These are phyloP conservation scores for Immersiella caudata DNA, from an alignment of 495 filamentous ascomycete genomes.

Conservation along the genomic window DNA sequence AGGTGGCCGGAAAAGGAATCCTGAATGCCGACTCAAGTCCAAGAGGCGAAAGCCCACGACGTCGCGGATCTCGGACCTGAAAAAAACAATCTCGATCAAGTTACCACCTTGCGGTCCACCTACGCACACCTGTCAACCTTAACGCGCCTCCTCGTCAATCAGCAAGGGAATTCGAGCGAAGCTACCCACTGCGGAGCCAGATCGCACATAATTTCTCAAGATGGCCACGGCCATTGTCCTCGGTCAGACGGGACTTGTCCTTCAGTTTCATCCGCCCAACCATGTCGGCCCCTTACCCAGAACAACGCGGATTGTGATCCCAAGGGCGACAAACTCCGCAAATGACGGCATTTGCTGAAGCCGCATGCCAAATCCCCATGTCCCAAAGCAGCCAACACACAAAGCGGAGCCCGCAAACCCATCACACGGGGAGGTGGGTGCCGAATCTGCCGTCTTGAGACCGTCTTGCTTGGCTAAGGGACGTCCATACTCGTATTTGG, in stretches of 20 bases:
- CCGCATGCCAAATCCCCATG: background rate
- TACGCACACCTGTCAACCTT: background rate
- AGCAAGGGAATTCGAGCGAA: background rate
- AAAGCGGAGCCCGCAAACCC: background rate
- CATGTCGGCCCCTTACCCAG: background rate
- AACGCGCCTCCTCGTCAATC: background rate
- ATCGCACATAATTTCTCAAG: slow-evolving; percentile 4
- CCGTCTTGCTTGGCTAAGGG: background rate
- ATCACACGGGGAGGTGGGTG: background rate
- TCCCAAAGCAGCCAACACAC: background rate
- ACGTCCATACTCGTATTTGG: background rate
- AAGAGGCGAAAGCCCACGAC: background rate
- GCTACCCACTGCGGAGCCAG: background rate
- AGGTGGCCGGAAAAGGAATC: background rate
- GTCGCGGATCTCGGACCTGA: background rate
- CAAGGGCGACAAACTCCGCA: background rate
- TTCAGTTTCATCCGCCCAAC: background rate
- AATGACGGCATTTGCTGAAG: slow-evolving; percentile 4
- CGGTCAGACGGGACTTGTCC: background rate
- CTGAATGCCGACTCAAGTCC: background rate
- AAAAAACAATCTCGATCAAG: slow-evolving; percentile 8
- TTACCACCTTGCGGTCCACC: background rate
- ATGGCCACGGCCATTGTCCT: background rate
- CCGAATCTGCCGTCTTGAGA: background rate
- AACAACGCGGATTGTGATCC: background rate